These are phyloP conservation scores for Aspergillus conjunctus DNA, from an alignment of 495 filamentous ascomycete genomes.

Conservation along the genomic window DNA sequence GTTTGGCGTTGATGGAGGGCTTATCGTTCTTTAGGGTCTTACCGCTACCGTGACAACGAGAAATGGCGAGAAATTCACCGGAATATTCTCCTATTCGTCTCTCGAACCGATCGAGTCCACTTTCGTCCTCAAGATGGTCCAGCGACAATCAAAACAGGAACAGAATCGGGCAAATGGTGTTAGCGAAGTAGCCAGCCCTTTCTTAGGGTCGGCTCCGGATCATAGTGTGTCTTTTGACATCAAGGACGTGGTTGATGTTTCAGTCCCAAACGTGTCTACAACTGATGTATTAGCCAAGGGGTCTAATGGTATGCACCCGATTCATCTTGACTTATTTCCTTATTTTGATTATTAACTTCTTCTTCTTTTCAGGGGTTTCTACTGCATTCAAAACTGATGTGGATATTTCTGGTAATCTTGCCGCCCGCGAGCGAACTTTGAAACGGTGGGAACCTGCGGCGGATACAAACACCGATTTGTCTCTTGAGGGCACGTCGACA, in stretches of 20 bases:
- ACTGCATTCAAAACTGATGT: conserved; percentile 80
- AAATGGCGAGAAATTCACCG: conserved; percentile 72
- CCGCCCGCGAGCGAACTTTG: conserved; percentile 71
- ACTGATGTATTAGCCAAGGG: conserved; percentile 54
- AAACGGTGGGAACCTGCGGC: conserved; percentile 78
- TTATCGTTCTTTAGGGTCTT: conserved; percentile 59
- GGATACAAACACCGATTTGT: conserved; percentile 63
- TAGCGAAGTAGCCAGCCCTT: conserved; percentile 52
- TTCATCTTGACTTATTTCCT: conserved; percentile 4
- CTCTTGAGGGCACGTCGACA: conserved; percentile 61
- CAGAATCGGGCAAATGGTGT: conserved; percentile 59
- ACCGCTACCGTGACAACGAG: conserved; percentile 66
- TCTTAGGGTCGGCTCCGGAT: conserved; percentile 62
- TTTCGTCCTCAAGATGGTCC: conserved; percentile 82
- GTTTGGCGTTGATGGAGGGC: conserved; percentile 13
- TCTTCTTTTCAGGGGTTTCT: conserved; percentile 40
- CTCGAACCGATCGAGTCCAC: conserved; percentile 59
- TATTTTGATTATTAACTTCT: conserved; percentile 13
- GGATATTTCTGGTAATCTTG: conserved; percentile 78
- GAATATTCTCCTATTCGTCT: conserved; percentile 64
- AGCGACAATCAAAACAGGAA: conserved; percentile 55
- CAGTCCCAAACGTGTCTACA: conserved; percentile 57
- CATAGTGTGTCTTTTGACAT: conserved; percentile 77
- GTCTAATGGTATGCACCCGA: conserved; percentile 67
- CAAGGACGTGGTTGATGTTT: conserved; percentile 72